Conservation (phyloP, 352 stramenopile genomes). For the Halophytophthora batemanensis region DNA sequence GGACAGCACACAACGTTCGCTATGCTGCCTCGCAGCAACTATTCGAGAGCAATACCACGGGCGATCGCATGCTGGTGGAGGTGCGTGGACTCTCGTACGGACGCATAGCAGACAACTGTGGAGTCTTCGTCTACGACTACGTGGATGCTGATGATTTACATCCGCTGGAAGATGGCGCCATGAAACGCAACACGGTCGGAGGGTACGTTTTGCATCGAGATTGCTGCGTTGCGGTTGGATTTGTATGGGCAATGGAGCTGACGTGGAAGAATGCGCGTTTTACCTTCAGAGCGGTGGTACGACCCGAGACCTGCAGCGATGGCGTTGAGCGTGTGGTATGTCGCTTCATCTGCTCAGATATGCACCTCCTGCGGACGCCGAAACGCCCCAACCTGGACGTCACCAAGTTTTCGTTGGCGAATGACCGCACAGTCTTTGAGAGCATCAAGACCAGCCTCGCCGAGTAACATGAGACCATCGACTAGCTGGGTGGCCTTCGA, state of each 20-base stretch:
- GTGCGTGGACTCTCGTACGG: constrained; percentile 12
- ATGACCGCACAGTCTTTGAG: neutral
- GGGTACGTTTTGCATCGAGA: constrained; percentile 23
- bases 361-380: constrained; percentile 2
- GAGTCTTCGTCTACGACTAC: constrained; percentile 24
- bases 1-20: constrained; percentile 15
- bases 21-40: constrained; percentile 11
- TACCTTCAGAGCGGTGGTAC: constrained; percentile 1
- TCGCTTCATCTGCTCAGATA: constrained; percentile 13
- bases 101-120: constrained; percentile 7
- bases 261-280: neutral
- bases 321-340: constrained; percentile 16
- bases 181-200: constrained; percentile 11
- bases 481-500: too few species aligned
- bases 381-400: neutral
- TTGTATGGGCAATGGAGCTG: neutral
- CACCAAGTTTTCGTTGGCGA: neutral
- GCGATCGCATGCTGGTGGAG: constrained; percentile 15
- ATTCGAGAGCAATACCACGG: neutral
- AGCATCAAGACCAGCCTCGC: neutral
- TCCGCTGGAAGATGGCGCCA: constrained; percentile 8
- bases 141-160: constrained; percentile 25
- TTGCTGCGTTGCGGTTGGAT: neutral
- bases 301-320: constrained; percentile 13
- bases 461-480: too few species aligned